These are phyloP conservation scores for Nemania bipapillata DNA, from an alignment of 2,329 filamentous ascomycete genomes.

Conservation along the genomic window DNA sequence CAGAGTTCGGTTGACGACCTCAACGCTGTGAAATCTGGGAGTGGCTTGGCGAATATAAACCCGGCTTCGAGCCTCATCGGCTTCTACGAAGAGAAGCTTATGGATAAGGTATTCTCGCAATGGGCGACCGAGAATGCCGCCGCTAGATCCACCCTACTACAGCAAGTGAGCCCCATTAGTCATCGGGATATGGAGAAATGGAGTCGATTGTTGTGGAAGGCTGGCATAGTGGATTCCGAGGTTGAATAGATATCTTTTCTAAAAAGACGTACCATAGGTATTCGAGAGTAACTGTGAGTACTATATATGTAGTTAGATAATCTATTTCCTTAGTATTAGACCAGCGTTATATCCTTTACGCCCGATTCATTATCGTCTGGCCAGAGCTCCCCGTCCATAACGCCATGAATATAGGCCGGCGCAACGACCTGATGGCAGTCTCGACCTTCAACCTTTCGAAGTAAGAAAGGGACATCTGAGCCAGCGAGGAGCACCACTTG, in stretches of 20 bases:
- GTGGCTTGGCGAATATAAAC: constrained; percentile 6
- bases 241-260: too few relatives aligned
- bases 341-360: not conserved
- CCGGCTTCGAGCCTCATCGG: constrained; percentile 20
- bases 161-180: not conserved
- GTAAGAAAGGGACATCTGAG: not conserved
- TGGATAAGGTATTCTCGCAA: constrained; percentile 3
- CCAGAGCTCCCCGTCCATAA: constrained; percentile 11
- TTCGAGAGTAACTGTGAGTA: not conserved
- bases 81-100: constrained; percentile 21
- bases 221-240: not conserved
- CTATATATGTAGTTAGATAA: not conserved
- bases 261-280: too few relatives aligned
- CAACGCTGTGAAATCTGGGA: not conserved
- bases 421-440: constrained; percentile 4
- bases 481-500: not conserved
- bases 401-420: constrained; percentile 12
- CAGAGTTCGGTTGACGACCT: constrained; percentile 15
- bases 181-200: constrained; percentile 14
- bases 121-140: constrained; percentile 10
- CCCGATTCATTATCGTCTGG: constrained; percentile 1
- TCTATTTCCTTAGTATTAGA: not conserved
- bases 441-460: not conserved
- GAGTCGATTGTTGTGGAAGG: constrained; percentile 11
- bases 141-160: not conserved